These are phyloP conservation scores for Russula griseocarnosa DNA, from an alignment of 768 basidiomycete species.

Conservation along the genomic window DNA sequence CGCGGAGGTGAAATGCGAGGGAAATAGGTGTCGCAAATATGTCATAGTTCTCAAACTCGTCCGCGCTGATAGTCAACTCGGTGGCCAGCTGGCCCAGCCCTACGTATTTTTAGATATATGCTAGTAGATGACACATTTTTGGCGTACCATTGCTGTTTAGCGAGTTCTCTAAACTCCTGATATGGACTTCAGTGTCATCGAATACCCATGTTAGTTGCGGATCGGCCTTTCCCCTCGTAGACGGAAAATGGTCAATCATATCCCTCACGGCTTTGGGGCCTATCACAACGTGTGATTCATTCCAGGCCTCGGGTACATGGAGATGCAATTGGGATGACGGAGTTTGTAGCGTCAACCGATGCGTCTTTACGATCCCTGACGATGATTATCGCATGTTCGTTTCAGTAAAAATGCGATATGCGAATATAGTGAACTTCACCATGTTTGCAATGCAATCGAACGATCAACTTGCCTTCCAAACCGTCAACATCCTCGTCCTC, in stretches of 20 bases:
- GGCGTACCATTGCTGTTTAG: conserved; percentile 58
- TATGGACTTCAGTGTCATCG: conserved; percentile 57
- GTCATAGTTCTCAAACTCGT: conserved; percentile 79
- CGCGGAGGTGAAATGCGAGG: conserved; percentile 75
- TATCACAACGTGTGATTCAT: conserved; percentile 64
- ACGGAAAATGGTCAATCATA: conserved; percentile 77
- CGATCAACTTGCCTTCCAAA: conserved; percentile 65
- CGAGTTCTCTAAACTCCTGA: conserved; percentile 65
- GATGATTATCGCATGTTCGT: background rate
- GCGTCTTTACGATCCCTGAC: conserved; percentile 77
- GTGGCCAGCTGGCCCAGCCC: conserved; percentile 65
- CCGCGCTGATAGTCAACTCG: conserved; percentile 68
- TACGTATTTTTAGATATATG: conserved; percentile 30
- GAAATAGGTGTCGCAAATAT: conserved; percentile 58
- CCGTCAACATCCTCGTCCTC: conserved; percentile 50
- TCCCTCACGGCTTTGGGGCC: conserved; percentile 71
- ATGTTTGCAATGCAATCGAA: conserved; percentile 79
- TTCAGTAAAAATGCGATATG: conserved; percentile 10
- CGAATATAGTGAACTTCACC: conserved; percentile 42
- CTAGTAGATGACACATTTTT: background rate
- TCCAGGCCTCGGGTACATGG: conserved; percentile 51
- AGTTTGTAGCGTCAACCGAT: conserved; percentile 59
- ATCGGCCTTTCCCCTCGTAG: conserved; percentile 62
- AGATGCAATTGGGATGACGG: conserved; percentile 62
- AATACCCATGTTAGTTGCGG: conserved; percentile 84